Evolutionary conservation across 1,139 yeast species (phyloP).

Genomic region (Suhomyces kunorum): DNA sequence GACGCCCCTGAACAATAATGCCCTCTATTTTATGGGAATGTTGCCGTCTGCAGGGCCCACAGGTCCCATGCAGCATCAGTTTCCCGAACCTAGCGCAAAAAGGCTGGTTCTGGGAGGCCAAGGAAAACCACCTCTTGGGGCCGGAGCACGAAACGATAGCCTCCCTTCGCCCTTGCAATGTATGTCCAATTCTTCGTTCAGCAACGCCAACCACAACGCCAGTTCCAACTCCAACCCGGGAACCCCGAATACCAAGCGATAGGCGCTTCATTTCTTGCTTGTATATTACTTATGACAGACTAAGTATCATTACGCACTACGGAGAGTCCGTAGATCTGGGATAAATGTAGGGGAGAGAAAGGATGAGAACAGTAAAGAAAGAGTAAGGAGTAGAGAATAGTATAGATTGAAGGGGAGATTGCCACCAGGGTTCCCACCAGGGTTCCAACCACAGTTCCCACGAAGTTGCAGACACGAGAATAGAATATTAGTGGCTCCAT

Average conservation of each 20-base stretch:
- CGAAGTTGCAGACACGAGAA: too few species aligned
- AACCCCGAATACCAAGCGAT: constrained; percentile 7
- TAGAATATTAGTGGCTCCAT: too few species aligned
- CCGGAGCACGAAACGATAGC: constrained; percentile 10
- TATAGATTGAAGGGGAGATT: too few species aligned
- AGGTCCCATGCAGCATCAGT: constrained; percentile 12
- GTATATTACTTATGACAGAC: constrained; percentile 6
- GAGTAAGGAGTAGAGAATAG: background rate
- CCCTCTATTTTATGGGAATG: constrained; percentile 21
- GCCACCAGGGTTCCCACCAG: too few species aligned
- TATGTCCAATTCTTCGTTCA: constrained; percentile 16
- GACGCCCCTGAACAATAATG: constrained; percentile 35
- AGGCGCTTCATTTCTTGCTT: constrained; percentile 6
- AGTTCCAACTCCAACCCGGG: constrained; percentile 8
- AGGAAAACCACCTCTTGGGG: background rate
- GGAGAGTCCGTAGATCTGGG: constrained; percentile 1
- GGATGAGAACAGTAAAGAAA: too few species aligned
- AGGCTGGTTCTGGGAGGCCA: constrained; percentile 4
- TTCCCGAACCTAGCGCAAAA: constrained; percentile 4
- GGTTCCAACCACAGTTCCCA: too few species aligned
- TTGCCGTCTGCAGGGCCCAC: constrained; percentile 18
- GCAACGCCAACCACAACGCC: constrained; percentile 5
- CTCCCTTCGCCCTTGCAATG: constrained; percentile 19
- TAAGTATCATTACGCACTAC: constrained; percentile 7
- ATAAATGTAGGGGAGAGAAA: background rate